Base-by-base conservation (phyloP, 352 stramenopile genomes). In the Phytophthora boehmeriae region DNA sequence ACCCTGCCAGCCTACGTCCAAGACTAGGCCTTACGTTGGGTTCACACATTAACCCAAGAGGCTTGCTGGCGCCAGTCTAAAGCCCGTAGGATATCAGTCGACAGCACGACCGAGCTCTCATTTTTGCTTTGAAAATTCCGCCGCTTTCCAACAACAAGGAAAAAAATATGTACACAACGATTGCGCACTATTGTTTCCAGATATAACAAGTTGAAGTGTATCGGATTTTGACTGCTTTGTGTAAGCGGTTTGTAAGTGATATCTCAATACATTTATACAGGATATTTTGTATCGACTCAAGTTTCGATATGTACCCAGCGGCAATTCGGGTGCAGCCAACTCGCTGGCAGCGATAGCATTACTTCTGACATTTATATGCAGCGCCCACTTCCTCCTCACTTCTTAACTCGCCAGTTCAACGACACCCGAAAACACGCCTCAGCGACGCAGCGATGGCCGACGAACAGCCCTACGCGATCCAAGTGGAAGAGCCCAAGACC, bases 1-100 rank as follows among this genome's bases (percentile, higher is more conserved):
- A 73, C 59, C 25, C 58, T 82, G 42, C 61, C 61, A n/a, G 38
- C 55, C 2, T 74, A 74, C 52, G 14, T 17, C 3, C 59, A 66
- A 28, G 35, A 63, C 19, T 60, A 30, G 25, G 25, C 30, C 30
- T 36, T 11, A 36, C 11, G 30, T 6, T 36, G 30, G n/a, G n/a
- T n/a, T n/a, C n/a, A n/a, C n/a, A n/a, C 25, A 30, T 30, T 30
- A 30, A 30, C 25, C 25, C 25, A 30, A 30, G 3, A 30, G 25
- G 3, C 6, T 39, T 39, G 34, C 34, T 39, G 38, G 38, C 38
- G 38, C n/a, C 38, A 16, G 38, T 17, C n/a, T 8, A 16, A 1
- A 44, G 16, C 3, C 8, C 9, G 22, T 44, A 44, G 38, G 38
- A 44, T 44, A 44, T 44, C 38, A 44, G 13, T 17, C 4, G 13